Conservation (phyloP, 192 early-diverging fungal species). For the Podila verticillata region DNA sequence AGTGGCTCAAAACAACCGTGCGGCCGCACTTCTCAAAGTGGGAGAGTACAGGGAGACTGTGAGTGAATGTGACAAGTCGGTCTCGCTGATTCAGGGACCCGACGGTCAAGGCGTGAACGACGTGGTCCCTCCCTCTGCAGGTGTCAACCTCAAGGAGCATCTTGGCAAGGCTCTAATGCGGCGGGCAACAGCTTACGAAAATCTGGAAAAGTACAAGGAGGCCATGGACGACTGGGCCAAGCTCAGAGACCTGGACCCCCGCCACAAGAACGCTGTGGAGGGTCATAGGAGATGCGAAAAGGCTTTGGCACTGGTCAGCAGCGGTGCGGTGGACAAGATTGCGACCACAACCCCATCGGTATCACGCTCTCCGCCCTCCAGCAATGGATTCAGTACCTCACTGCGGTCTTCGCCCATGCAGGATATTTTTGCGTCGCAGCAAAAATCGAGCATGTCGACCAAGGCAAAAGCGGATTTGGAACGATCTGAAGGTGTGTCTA, state of each 20-base stretch:
- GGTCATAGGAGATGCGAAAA: constrained; percentile 62
- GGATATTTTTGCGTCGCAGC: constrained; percentile 32
- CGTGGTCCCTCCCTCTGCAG: constrained; percentile 30
- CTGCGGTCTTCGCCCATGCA: constrained; percentile 27
- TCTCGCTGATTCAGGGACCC: constrained; percentile 50
- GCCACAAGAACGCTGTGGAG: constrained; percentile 42
- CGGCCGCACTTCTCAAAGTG: constrained; percentile 80
- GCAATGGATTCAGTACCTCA: background rate
- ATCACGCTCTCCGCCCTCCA: background rate
- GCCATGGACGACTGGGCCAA: constrained; percentile 71
- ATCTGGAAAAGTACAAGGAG: constrained; percentile 79
- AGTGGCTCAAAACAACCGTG: constrained; percentile 86
- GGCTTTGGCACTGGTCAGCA: constrained; percentile 39
- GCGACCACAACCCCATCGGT: background rate
- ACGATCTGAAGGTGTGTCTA: constrained; percentile 63
- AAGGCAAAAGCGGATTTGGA: constrained; percentile 24
- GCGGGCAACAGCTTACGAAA: constrained; percentile 83
- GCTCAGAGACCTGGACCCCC: constrained; percentile 49
- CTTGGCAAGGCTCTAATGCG: constrained; percentile 79
- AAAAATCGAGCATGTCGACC: constrained; percentile 16
- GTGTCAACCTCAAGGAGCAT: constrained; percentile 64
- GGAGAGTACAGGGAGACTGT: constrained; percentile 81
- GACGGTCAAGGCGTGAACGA: constrained; percentile 30
- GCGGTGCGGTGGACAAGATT: constrained; percentile 2
- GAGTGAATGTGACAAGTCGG: constrained; percentile 69